Percentiles rank a stretch among this genome's conserved stretches.
Conservation (phyloP, 768 basidiomycete species). For the Candolleomyces aberdarensis region DNA sequence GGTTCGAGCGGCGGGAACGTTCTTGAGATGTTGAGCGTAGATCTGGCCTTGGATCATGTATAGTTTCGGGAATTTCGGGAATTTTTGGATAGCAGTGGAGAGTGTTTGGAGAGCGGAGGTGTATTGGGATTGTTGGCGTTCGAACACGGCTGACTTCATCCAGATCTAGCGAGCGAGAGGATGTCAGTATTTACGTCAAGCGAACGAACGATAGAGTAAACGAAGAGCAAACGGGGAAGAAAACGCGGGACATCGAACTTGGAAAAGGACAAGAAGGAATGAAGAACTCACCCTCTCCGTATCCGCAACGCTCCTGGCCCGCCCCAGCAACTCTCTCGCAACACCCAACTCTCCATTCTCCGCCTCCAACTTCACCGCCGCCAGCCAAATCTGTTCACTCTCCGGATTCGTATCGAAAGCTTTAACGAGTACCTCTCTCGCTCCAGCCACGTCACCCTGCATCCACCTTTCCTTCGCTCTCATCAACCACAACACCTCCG, state of each 20-base stretch:
- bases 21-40: slow-evolving; percentile 51
- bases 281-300: slow-evolving; percentile 72
- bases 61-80: slow-evolving; percentile 86
- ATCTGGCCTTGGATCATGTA: slow-evolving; percentile 99
- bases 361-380: slow-evolving; percentile 94
- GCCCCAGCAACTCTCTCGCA: slow-evolving; percentile 81
- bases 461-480: slow-evolving; percentile 97
- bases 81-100: slow-evolving; percentile 72
- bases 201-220: too few relatives aligned
- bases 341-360: slow-evolving; percentile 90
- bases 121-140: slow-evolving; percentile 81
- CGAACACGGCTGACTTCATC: slow-evolving; percentile 98
- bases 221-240: background rate
- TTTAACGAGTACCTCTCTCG: slow-evolving; percentile 81
- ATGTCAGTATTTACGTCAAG: background rate
- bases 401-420: slow-evolving; percentile 96
- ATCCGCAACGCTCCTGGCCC: slow-evolving; percentile 87
- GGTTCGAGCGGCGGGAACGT: slow-evolving; percentile 65
- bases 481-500: slow-evolving; percentile 98
- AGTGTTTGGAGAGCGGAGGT: slow-evolving; percentile 74
- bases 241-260: background rate
- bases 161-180: slow-evolving; percentile 64
- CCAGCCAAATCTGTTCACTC: slow-evolving; percentile 96
- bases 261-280: background rate
- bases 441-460: slow-evolving; percentile 82